These are phyloP conservation scores for Malus hybrid DNA, from an alignment of 331 rosid genomes.

Conservation along the genomic window DNA sequence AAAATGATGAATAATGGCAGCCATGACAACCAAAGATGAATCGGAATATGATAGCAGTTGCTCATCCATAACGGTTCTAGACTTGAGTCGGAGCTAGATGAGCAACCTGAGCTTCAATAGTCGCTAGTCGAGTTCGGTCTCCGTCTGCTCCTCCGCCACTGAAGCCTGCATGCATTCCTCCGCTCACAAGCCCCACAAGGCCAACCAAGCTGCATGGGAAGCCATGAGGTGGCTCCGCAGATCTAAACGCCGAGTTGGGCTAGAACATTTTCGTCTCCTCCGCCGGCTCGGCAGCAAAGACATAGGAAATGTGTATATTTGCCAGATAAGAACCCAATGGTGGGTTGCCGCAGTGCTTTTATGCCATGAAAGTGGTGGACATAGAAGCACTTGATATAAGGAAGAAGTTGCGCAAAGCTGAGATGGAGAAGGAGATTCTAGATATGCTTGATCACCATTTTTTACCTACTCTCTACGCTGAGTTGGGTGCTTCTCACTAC, in stretches of 20 bases:
- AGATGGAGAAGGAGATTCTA: slow-evolving; percentile 82
- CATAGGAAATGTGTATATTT: slow-evolving; percentile 82
- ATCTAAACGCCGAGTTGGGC: slow-evolving; percentile 55
- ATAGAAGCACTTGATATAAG: slow-evolving; percentile 79
- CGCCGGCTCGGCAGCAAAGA: slow-evolving; percentile 85
- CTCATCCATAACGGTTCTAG: slow-evolving; percentile 77
- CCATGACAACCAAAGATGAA: slow-evolving; percentile 29
- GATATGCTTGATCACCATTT: slow-evolving; percentile 88
- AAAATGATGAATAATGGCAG: slow-evolving; percentile 30
- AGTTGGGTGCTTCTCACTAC: slow-evolving; percentile 88
- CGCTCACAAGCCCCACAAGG: slow-evolving; percentile 72
- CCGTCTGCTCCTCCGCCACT: slow-evolving; percentile 34
- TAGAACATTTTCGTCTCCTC: slow-evolving; percentile 70
- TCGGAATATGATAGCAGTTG: slow-evolving; percentile 81
- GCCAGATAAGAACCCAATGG: slow-evolving; percentile 70
- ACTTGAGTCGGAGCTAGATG: slow-evolving; percentile 81
- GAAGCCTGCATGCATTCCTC: slow-evolving; percentile 23
- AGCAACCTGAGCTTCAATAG: slow-evolving; percentile 81
- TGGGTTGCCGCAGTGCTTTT: slow-evolving; percentile 60
- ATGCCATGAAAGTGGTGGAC: slow-evolving; percentile 97
- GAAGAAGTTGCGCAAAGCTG: slow-evolving; percentile 75
- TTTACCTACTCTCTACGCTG: slow-evolving; percentile 75
- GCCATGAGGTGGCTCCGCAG: slow-evolving; percentile 60
- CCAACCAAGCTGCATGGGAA: slow-evolving; percentile 84
- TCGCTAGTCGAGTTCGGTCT: slow-evolving; percentile 63